Conservation (phyloP, 2,329 filamentous ascomycete genomes). For the Chrysoporthe puriensis region DNA sequence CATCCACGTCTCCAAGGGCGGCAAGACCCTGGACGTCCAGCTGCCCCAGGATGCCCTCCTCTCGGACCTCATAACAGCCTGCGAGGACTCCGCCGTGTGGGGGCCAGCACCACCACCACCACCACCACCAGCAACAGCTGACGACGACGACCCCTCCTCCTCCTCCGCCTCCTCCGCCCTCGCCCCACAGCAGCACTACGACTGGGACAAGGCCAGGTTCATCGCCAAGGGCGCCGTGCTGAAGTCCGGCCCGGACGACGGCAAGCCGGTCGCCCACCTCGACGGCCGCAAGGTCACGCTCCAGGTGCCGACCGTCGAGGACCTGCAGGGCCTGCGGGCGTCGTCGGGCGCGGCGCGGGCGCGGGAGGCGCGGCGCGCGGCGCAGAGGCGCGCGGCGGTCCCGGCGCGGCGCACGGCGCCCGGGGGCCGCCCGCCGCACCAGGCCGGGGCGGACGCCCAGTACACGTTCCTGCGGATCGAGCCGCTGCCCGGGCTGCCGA, state of each 20-base stretch:
- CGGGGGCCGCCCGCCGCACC: too few relatives aligned
- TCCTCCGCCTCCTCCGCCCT: too few relatives aligned
- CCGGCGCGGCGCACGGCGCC: slow-evolving; percentile 31
- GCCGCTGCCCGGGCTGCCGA: slow-evolving; percentile 77
- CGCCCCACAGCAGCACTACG: slow-evolving; percentile 16
- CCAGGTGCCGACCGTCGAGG: slow-evolving; percentile 35
- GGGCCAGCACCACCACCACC: not conserved
- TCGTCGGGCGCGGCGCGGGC: slow-evolving; percentile 28
- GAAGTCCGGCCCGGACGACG: slow-evolving; percentile 33
- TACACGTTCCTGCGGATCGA: slow-evolving; percentile 84
- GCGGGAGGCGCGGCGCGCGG: slow-evolving; percentile 21
- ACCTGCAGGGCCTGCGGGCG: slow-evolving; percentile 33
- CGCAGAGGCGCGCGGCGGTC: slow-evolving; percentile 18
- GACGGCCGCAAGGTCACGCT: slow-evolving; percentile 36
- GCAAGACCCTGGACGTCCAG: slow-evolving; percentile 29
- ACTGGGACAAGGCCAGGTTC: slow-evolving; percentile 35
- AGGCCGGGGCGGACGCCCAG: slow-evolving; percentile 53
- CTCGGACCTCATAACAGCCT: slow-evolving; percentile 33
- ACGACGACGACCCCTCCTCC: not conserved
- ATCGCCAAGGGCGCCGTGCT: slow-evolving; percentile 34
- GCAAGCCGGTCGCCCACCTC: slow-evolving; percentile 33
- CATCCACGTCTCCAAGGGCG: slow-evolving; percentile 31
- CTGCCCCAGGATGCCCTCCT: slow-evolving; percentile 31
- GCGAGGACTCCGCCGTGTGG: slow-evolving; percentile 29
- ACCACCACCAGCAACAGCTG: not conserved